These are phyloP conservation scores for Skeletonema tropicum DNA, from an alignment of 108 stramenopile genomes.

Conservation along the genomic window DNA sequence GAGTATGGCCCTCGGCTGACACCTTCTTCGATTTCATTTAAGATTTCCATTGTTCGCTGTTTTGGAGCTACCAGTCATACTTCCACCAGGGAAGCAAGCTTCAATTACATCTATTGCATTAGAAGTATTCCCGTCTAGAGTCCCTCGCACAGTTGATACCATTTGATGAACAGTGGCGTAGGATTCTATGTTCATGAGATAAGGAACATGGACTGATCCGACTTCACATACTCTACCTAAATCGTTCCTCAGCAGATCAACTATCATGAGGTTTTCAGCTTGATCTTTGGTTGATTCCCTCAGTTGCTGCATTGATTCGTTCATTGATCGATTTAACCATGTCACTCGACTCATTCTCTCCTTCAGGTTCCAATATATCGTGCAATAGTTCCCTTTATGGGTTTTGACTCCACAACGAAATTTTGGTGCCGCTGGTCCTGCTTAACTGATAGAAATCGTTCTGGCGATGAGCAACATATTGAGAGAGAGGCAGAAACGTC, in stretches of 20 bases:
- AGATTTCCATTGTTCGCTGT: conserved; percentile 89
- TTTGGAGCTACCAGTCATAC: conserved; percentile 99
- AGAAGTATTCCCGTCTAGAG: conserved; percentile 40
- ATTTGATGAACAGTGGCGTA: conserved; percentile 98
- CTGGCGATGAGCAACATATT: conserved; percentile 95
- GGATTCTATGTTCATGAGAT: conserved; percentile 93
- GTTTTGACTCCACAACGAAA: conserved; percentile 90
- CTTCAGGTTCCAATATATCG: conserved; percentile 53
- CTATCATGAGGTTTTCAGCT: conserved; percentile 98
- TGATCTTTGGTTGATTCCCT: conserved; percentile 76
- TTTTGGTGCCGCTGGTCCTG: conserved; percentile 18
- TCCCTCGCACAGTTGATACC: conserved; percentile 90
- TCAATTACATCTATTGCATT: conserved; percentile 82
- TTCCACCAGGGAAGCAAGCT: conserved; percentile 96
- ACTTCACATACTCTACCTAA: conserved; percentile 88
- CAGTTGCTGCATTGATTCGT: conserved; percentile 51
- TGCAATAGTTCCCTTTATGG: conserved; percentile 94
- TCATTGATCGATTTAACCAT: conserved; percentile 56
- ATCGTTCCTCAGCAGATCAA: conserved; percentile 96
- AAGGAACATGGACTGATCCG: conserved; percentile 91
- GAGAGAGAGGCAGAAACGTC: conserved; percentile 49
- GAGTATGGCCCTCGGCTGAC: conserved; percentile 89
- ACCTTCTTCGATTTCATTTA: conserved; percentile 82
- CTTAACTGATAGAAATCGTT: conserved; percentile 88
- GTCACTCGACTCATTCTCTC: conserved; percentile 38